These are phyloP conservation scores for Phaseolus coccineus DNA, from an alignment of 331 rosid genomes.

Conservation along the genomic window DNA sequence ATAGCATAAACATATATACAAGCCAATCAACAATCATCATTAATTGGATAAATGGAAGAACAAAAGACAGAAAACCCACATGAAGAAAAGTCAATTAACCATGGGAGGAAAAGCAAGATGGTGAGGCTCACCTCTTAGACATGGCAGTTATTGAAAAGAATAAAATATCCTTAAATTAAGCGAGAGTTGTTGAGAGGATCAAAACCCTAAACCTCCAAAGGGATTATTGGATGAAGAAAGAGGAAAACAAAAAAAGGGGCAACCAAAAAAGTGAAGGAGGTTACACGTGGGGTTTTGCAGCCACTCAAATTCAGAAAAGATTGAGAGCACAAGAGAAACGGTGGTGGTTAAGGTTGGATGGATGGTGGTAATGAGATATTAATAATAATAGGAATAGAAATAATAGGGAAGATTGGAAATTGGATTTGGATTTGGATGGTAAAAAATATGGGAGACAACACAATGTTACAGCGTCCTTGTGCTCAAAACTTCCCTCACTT, in stretches of 20 bases:
- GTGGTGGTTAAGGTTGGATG: background rate
- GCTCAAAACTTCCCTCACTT: background rate
- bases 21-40: constrained; percentile 6
- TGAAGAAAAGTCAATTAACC: background rate
- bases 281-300: constrained; percentile 41
- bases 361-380: background rate
- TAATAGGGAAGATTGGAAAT: background rate
- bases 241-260: background rate
- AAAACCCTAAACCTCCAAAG: constrained; percentile 60
- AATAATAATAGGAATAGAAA: constrained; percentile 6
- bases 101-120: background rate
- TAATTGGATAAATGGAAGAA: constrained; percentile 5
- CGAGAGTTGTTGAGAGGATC: constrained; percentile 23
- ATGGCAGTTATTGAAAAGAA: constrained; percentile 53
- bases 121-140: constrained; percentile 77
- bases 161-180: constrained; percentile 9
- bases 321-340: background rate
- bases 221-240: constrained; percentile 24
- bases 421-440: constrained; percentile 22
- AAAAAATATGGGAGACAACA: constrained; percentile 1
- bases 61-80: background rate
- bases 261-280: constrained; percentile 40
- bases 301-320: constrained; percentile 37
- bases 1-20: background rate
- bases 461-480: background rate